Percentiles rank a stretch among this genome's conserved stretches.
Evolutionary conservation across 345 rosid genomes (phyloP).

Genomic region (Crucihimalaya himalaica): DNA sequence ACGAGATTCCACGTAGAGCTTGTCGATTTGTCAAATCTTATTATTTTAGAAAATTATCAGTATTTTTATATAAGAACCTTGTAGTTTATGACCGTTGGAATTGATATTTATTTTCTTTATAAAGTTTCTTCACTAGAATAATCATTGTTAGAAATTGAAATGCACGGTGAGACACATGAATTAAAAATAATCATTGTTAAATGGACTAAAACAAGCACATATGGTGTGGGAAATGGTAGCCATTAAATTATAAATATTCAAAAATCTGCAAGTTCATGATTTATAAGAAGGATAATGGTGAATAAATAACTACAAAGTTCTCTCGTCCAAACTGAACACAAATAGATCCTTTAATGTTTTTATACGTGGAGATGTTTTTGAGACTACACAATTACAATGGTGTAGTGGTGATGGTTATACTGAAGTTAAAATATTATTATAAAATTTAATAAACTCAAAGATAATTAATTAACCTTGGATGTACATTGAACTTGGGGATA

Average conservation of each 20-base stretch:
- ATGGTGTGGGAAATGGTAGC: slow-evolving; percentile 21
- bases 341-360: not conserved
- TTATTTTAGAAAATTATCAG: not conserved
- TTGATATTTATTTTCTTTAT: not conserved
- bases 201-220: slow-evolving; percentile 32
- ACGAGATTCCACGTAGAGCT: slow-evolving; percentile 39
- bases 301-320: not conserved
- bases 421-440: not conserved
- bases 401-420: not conserved
- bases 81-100: slow-evolving; percentile 22
- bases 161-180: slow-evolving; percentile 30
- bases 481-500: not conserved
- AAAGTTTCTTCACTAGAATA: not conserved
- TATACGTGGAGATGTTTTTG: not conserved
- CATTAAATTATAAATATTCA: not conserved
- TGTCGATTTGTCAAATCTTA: slow-evolving; percentile 28
- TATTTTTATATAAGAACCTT: not conserved
- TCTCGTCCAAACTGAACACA: slow-evolving; percentile 13
- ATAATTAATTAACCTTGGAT: not conserved
- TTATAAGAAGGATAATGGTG: slow-evolving; percentile 14
- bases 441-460: not conserved
- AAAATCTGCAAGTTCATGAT: slow-evolving; percentile 32
- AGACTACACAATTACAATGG: slow-evolving; percentile 13
- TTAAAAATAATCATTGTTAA: slow-evolving; percentile 25
- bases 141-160: slow-evolving; percentile 25